Evolutionary conservation across 192 early-diverging fungal species (phyloP), one percentile per base, ranked within the genome.

Genomic region (Entophlyctis luteolus): DNA sequence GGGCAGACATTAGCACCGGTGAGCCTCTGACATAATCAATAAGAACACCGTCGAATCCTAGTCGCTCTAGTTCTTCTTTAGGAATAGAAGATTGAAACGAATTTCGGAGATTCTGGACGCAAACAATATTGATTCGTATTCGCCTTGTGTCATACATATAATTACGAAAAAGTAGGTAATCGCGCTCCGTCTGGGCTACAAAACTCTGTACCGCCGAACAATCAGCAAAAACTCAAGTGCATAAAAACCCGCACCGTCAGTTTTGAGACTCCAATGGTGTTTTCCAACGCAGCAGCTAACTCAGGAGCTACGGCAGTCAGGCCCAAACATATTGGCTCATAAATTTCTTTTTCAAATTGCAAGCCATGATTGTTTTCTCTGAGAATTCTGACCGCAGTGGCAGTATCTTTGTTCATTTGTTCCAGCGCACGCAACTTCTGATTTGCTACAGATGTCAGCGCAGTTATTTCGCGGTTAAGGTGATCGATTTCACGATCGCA

Each of bases 21-120:
- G 89, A 89, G 0, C 86, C 92, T 14, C 91, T 88, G 2, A 98
- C 39, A 37, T 87, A 79, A 72, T 95, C 88, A 32, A 89, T 73
- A 14, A 88, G 58, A 58, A 86, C 91, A 31, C 88, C 81, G 35
- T 91, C 89, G 59, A 98, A 89, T 1, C 91, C 91, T 32, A 85
- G 71, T 2, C 50, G 28, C 6, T 55, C 48, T 4, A 96, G 47
- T 71, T 70, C 29, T n/a, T 65, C 42, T 46, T 38, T 46, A 20
- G 35, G 55, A 29, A 63, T 47, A 8, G 32, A 60, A 14, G 31
- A 54, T 23, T 56, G 20, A 27, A 72, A 52, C 25, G n/a, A 32
- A 27, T n/a, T 45, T 29, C 52, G 53, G n/a, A 49, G 27, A 31
- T 56, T 33, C 1, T 52, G 20, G 22, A 70, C 59, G 45, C 47